Evolutionary conservation across 1,284 basidiomycete species (phyloP), one percentile per base, ranked within the genome.

Genomic region (Leccinum fallax): DNA sequence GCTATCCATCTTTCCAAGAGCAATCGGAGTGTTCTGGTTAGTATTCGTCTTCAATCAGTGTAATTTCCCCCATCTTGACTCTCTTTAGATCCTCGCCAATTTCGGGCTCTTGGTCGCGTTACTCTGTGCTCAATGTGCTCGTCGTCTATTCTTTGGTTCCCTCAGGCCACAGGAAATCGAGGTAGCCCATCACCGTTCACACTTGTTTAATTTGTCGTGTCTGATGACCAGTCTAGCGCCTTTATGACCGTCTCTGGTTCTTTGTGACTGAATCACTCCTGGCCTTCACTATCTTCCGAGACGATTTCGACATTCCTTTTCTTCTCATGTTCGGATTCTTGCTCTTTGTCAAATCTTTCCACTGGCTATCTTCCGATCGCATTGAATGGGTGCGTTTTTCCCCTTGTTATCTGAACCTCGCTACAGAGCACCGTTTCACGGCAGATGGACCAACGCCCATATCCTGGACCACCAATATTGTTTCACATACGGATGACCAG

Each of bases 171-270:
- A 91, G 61, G 97, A 99, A 78, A 84, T 98, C 53, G 97, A 99
- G 85, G 95, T 94, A 72, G 53, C 85, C 72, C 15, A 4, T 36
- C 30, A 55, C 4, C 53, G 57, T 53, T 28, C 62, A 15, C 43
- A 34, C 38, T 48, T 51, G 40, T 48, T 64, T 19, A n/a, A 32
- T 55, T 46, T 19, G 58, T 34, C 49, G 28, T 51, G 48, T 30
- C 55, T 60, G 55, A 62, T 54, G 4, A 52, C 51, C 28, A 10
- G 40, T 60, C 3, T 72, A 96, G 94, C 91, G 96, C 53, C 82
- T 99, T 1, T 97, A 97, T 76, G 97, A 99, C 74, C 85, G 94
- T 64, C 84, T 94, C 51, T 98, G 97, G 97, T 96, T 97, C 80
- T 97, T 97, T 76, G 86, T 98, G 59, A 98, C 96, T 1, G 97